Base-by-base conservation (phyloP, 2,329 filamentous ascomycete genomes). In the Lasiodiplodia theobromae region DNA sequence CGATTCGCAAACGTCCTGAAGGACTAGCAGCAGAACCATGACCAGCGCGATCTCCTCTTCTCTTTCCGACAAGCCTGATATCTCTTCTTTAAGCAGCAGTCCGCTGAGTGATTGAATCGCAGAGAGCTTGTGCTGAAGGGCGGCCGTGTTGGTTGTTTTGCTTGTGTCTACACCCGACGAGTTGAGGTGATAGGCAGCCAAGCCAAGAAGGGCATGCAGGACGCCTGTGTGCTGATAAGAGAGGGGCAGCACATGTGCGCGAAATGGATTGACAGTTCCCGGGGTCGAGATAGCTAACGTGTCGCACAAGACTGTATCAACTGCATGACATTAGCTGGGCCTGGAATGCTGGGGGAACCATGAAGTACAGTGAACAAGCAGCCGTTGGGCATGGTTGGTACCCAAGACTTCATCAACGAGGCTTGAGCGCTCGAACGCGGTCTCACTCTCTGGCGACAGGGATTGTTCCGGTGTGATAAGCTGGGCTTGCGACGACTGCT, bases 1-100 rank as follows among this genome's bases (percentile, higher is more conserved):
- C 18, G 67, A 70, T n/a, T 72, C 71, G 47, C 68, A 71, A 5
- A 71, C 68, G 51, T 72, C 71, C n/a, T 72, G 71, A 10, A 72
- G 47, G 1, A 72, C 67, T 1, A 71, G 63, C 34, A 70, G 68
- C 18, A 72, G 38, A 14, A 72, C 70, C 25, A 71, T 69, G 3
- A 69, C 69, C 10, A 72, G 53, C 14, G 71, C 64, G 5, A 68
- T 58, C 18, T 72, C 71, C 47, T 72, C 71, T 65, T 72, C 70
- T 7, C 49, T 53, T 14, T 68, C 69, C 11, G 25, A 68, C 10
- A 72, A 54, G 12, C 68, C 68, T 3, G 68, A 54, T 40, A 66
- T 51, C 37, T 72, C 70, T 31, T 72, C 71, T 38, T 72, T 71
- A 12, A 71, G n/a, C 16, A 72, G 38, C 16, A 72, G 53, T n/a